phyloP scores from a whole-genome alignment of 768 basidiomycete species.

The Lanmaoa pseudosensibilis region DNA sequence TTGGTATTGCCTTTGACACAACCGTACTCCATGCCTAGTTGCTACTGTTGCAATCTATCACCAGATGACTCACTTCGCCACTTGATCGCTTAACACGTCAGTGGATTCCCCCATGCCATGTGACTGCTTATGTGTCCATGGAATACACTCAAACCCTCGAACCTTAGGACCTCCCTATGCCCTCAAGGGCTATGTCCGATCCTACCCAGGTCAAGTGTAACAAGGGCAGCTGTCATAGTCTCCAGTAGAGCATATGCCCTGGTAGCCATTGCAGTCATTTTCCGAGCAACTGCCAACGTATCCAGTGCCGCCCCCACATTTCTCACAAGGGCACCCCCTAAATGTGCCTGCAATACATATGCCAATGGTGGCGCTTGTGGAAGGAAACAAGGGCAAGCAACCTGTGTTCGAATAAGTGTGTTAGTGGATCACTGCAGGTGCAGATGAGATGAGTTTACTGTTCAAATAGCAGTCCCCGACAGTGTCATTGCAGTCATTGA shows the following conservation, averaged over 20 bases:
- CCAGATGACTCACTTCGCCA: no score
- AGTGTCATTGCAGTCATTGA: neutral
- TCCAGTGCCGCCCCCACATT: neutral
- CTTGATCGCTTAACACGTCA: no score
- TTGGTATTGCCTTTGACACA: no score
- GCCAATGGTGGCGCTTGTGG: neutral
- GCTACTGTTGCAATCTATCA: no score
- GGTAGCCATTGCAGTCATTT: neutral
- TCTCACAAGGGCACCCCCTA: constrained; percentile 1
- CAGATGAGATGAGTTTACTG: neutral
- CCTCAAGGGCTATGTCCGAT: no score
- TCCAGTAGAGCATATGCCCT: neutral
- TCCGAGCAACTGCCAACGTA: neutral
- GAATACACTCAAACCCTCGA: no score
- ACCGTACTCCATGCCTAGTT: no score
- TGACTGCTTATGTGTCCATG: no score
- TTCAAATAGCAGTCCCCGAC: neutral
- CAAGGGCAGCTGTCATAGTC: neutral
- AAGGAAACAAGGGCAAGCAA: neutral
- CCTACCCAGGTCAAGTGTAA: no score
- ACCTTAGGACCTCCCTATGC: no score
- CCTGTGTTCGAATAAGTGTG: neutral
- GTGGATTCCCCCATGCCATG: no score
- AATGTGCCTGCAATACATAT: neutral
- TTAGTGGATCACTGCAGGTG: neutral